Base-by-base conservation (phyloP, 371 early-diverging fungal genomes). In the Actinomortierella wolfii region DNA sequence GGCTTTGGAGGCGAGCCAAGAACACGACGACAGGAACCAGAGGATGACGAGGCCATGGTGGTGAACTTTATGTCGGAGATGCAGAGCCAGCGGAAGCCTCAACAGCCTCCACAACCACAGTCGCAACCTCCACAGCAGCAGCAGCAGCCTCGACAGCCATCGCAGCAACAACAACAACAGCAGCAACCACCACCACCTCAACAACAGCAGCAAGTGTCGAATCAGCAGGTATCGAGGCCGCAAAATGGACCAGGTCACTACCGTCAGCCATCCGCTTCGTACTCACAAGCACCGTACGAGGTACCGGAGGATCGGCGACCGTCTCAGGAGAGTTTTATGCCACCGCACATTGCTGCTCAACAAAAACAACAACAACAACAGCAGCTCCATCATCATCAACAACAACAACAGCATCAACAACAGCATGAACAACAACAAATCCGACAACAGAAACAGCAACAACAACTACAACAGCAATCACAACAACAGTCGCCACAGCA, bases 1-100 rank as follows among this genome's bases (percentile, higher is more conserved):
- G 34, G 4, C 34, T 34, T 34, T 34, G 34, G 34, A 34, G 34
- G 34, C 34, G 34, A 34, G 34, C 34, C 34, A 34, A 34, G 34
- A 11, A 4, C 4, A 34, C 34, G 34, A 11, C 34, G 34, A 6
- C 34, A 9, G 51, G 51, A 51, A 8, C 49, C 61, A 13, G 66
- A 62, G 20, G 62, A 71, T 24, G 73, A 71, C 43, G 73, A 66
- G 24, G 66, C 57, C 1, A 17, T 56, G 3, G 66, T 71, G 13
- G 58, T 71, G 62, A 66, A 61, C 44, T 71, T 71, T 39, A 66
- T 71, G 73, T 61, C 58, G 9, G 65, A 70, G 28, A 50, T 70
- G 23, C 71, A 70, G 26, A 57, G 55, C 49, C 59, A 54, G 44
- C 53, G 58, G 59, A 57, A 64, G 18, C 60, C 56, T 34, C 68